Percentiles rank a stretch among this genome's conserved stretches.
Evolutionary conservation across 1,284 basidiomycete genomes (phyloP).

Genomic region (Pseudozyma flocculosa): DNA sequence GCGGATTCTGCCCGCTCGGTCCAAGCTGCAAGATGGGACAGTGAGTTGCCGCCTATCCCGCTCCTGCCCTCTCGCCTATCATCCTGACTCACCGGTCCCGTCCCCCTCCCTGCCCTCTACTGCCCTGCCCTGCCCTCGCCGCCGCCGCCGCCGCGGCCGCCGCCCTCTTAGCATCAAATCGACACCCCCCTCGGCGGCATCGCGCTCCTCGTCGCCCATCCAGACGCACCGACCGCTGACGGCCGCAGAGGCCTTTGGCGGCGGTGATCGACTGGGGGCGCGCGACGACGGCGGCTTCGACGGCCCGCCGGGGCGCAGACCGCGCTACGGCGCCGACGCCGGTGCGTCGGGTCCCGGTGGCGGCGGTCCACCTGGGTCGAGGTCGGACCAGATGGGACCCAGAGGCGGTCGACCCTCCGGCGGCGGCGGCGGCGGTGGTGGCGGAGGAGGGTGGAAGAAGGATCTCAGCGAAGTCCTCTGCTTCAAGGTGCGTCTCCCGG

Average conservation of each 20-base stretch:
- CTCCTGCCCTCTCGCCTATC: no score
- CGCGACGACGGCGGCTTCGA: slow-evolving; percentile 6
- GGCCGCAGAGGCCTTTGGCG: slow-evolving; percentile 48
- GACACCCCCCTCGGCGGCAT: slow-evolving; percentile 45
- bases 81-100: no score
- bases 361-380: no score
- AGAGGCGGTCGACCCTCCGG: no score
- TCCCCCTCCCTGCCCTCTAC: neutral
- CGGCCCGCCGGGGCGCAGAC: neutral
- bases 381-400: no score
- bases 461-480: slow-evolving; percentile 51
- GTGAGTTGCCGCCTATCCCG: no score
- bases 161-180: slow-evolving; percentile 56
- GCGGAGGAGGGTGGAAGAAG: slow-evolving; percentile 26
- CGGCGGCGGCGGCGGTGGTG: no score
- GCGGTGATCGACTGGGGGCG: slow-evolving; percentile 8
- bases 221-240: slow-evolving; percentile 52
- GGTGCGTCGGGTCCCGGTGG: slow-evolving; percentile 4
- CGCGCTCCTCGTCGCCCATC: slow-evolving; percentile 49
- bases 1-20: slow-evolving; percentile 93
- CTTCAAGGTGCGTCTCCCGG: slow-evolving; percentile 37
- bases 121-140: neutral
- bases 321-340: neutral
- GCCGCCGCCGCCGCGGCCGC: no score
- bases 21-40: slow-evolving; percentile 87